Conservation (phyloP, 805 yeast genomes). For the Metschnikowia kunwiensis region DNA sequence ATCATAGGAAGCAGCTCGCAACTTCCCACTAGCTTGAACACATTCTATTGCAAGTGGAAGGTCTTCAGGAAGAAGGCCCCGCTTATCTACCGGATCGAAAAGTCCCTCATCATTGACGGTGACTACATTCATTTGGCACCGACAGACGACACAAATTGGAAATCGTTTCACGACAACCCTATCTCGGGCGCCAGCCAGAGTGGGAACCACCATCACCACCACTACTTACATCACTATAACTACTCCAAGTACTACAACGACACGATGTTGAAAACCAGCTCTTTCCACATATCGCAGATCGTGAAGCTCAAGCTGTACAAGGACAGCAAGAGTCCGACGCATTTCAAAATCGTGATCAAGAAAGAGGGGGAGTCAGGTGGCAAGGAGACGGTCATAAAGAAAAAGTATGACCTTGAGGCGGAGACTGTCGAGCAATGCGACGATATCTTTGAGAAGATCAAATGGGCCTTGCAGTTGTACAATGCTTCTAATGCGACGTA, state of each 20-base stretch:
- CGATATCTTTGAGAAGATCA: slow-evolving; percentile 73
- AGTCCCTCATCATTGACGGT: slow-evolving; percentile 88
- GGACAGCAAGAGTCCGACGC: slow-evolving; percentile 58
- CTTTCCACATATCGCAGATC: slow-evolving; percentile 81
- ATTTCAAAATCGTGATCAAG: slow-evolving; percentile 73
- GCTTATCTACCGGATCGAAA: slow-evolving; percentile 73
- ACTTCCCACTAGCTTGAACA: slow-evolving; percentile 37
- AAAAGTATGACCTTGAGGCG: slow-evolving; percentile 87
- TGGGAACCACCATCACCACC: slow-evolving; percentile 30
- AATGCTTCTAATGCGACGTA: slow-evolving; percentile 31
- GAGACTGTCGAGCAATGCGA: slow-evolving; percentile 53
- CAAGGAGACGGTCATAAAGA: slow-evolving; percentile 62
- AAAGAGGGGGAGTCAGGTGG: slow-evolving; percentile 28
- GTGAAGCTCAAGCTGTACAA: slow-evolving; percentile 70
- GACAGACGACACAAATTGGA: slow-evolving; percentile 62
- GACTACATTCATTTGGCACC: slow-evolving; percentile 88
- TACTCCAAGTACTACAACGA: slow-evolving; percentile 50
- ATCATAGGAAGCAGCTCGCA: slow-evolving; percentile 12
- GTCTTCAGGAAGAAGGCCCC: slow-evolving; percentile 90
- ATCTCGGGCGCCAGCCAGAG: slow-evolving; percentile 20
- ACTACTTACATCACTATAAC: slow-evolving; percentile 38
- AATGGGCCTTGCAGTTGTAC: slow-evolving; percentile 54
- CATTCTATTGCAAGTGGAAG: slow-evolving; percentile 77
- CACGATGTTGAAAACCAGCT: slow-evolving; percentile 76
- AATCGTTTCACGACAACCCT: slow-evolving; percentile 32